Conservation (phyloP, 2,329 filamentous ascomycete species). For the Tolypocladium ovalisporum region DNA sequence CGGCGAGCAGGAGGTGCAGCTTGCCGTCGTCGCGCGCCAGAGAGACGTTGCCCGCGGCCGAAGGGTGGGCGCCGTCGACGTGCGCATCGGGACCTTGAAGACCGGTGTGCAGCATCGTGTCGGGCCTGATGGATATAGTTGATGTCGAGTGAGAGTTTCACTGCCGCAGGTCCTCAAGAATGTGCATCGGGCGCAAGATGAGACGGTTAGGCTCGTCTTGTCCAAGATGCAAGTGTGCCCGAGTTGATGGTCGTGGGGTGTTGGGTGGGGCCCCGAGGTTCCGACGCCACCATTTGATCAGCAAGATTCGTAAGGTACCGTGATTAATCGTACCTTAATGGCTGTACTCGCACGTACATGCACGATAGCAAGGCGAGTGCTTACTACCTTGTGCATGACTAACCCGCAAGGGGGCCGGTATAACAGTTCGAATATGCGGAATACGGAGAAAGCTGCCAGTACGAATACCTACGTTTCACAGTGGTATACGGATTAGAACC, state of each 20-base stretch:
- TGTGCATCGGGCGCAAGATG: background rate
- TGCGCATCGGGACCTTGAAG: background rate
- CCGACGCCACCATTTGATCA: background rate
- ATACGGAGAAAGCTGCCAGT: no score
- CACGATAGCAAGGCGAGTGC: no score
- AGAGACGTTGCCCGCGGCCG: constrained; percentile 20
- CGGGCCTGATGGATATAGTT: background rate
- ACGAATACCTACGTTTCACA: no score
- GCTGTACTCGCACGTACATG: no score
- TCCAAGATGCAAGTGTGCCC: background rate
- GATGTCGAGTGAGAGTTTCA: background rate
- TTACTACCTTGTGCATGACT: no score
- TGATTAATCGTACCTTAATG: no score
- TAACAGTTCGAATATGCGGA: no score
- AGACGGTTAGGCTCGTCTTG: background rate
- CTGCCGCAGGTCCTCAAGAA: background rate
- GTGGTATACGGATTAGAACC: no score
- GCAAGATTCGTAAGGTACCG: no score
- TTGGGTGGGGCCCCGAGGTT: background rate
- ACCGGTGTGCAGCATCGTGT: background rate
- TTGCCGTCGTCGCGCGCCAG: constrained; percentile 25
- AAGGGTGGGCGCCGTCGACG: constrained; percentile 3
- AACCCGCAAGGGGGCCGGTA: no score
- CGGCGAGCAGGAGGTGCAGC: constrained; percentile 30
- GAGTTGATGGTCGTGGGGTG: background rate